Conservation (phyloP, 1,284 basidiomycete genomes). For the Thelephora terrestris region DNA sequence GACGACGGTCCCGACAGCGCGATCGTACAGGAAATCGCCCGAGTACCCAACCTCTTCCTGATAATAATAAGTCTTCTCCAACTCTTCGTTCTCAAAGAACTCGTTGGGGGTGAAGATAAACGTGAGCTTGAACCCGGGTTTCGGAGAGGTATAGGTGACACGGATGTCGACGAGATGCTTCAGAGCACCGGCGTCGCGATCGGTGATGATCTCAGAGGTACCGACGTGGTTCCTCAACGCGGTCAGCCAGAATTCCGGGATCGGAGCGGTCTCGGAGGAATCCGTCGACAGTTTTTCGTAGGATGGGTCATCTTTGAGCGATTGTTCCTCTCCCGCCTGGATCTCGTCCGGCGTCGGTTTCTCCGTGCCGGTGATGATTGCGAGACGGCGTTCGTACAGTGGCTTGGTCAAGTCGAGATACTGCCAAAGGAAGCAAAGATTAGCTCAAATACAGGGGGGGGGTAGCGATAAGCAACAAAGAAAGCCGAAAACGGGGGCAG, state of each 20-base stretch:
- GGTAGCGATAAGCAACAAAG: neutral
- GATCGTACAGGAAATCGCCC: conserved; percentile 94
- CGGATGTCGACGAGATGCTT: conserved; percentile 61
- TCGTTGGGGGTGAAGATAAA: conserved; percentile 83
- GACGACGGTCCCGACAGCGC: conserved; percentile 83
- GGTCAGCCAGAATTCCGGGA: conserved; percentile 98
- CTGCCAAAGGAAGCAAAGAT: conserved; percentile 28
- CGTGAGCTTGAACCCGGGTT: conserved; percentile 85
- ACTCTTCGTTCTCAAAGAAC: conserved; percentile 75
- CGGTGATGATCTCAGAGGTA: conserved; percentile 85
- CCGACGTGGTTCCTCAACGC: conserved; percentile 88
- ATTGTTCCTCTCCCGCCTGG: conserved; percentile 64
- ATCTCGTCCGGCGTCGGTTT: conserved; percentile 80
- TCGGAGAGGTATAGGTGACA: conserved; percentile 58
- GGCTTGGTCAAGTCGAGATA: conserved; percentile 82
- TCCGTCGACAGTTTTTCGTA: conserved; percentile 50
- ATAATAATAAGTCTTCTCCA: conserved; percentile 95
- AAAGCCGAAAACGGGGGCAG: no score
- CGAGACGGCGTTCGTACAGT: conserved; percentile 79
- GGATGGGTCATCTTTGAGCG: conserved; percentile 58
- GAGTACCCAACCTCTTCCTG: conserved; percentile 89
- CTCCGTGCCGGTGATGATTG: conserved; percentile 73
- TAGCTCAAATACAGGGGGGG: conserved; percentile 5
- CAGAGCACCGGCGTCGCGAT: conserved; percentile 77
- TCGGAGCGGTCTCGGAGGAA: conserved; percentile 39